Conservation (phyloP, 768 basidiomycete species). For the Rhizopogon sp. region DNA sequence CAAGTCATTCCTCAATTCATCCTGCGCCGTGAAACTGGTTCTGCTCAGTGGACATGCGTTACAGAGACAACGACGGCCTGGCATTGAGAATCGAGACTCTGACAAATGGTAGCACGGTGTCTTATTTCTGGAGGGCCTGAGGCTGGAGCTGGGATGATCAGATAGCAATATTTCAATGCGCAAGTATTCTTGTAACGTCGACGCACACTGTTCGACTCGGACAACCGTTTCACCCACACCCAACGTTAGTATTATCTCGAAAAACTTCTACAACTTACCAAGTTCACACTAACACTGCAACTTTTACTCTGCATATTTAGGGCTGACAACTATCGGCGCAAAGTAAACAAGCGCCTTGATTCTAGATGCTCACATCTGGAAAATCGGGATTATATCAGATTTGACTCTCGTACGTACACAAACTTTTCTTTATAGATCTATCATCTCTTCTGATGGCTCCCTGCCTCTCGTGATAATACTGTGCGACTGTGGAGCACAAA, state of each 20-base stretch:
- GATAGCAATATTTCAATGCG: constrained; percentile 24
- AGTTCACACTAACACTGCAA: too few relatives aligned
- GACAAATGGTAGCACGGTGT: constrained; percentile 10
- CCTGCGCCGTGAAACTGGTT: constrained; percentile 1
- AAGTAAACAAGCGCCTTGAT: too few relatives aligned
- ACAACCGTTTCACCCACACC: constrained; percentile 9
- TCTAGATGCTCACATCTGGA: too few relatives aligned
- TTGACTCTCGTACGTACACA: too few relatives aligned
- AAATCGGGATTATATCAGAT: too few relatives aligned
- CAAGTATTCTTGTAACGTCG: constrained; percentile 17
- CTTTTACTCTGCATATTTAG: too few relatives aligned
- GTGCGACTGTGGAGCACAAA: too few relatives aligned
- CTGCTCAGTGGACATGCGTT: constrained; percentile 18
- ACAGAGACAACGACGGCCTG: constrained; percentile 14
- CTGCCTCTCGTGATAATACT: too few relatives aligned
- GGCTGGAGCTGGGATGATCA: constrained; percentile 22
- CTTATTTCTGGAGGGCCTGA: constrained; percentile 13
- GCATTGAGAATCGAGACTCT: constrained; percentile 14
- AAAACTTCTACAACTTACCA: neutral
- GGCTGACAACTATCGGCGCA: too few relatives aligned
- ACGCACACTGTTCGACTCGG: constrained; percentile 6
- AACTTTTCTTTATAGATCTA: too few relatives aligned
- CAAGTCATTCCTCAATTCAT: too few relatives aligned
- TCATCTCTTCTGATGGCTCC: neutral
- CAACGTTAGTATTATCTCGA: constrained; percentile 9